These are phyloP conservation scores for Argentina anserina DNA, from an alignment of 306 rosid species.

Conservation along the genomic window DNA sequence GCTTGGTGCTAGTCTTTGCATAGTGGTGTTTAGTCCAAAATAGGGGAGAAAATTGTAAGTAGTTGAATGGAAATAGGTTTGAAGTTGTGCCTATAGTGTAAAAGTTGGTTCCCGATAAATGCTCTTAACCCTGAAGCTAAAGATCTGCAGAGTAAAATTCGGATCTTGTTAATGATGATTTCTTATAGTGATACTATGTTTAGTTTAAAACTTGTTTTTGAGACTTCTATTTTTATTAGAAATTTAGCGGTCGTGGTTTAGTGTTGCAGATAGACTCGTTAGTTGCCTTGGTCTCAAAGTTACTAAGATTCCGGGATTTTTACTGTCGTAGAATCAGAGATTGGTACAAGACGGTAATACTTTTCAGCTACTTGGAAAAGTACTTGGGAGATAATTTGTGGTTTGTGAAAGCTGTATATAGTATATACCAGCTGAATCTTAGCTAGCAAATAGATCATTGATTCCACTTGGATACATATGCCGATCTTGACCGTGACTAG, in stretches of 20 bases:
- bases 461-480: not conserved
- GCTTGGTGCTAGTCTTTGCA: not conserved
- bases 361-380: slow-evolving; percentile 5
- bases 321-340: not conserved
- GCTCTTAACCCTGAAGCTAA: not conserved
- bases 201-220: not conserved
- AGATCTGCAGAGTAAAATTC: not conserved
- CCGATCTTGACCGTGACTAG: not conserved
- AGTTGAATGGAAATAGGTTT: not conserved
- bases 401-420: not conserved
- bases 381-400: not conserved
- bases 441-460: not conserved
- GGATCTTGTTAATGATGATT: not conserved
- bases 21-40: not conserved
- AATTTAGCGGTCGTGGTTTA: not conserved
- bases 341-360: not conserved
- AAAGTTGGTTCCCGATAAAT: not conserved
- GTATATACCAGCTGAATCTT: slow-evolving; percentile 6
- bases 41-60: not conserved
- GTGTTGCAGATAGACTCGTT: not conserved
- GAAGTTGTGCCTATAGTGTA: not conserved
- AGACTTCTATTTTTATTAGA: not conserved
- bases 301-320: not conserved
- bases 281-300: not conserved
- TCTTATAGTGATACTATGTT: not conserved